Conservation (phyloP, 805 yeast genomes). For the Yarrowia deformans region DNA sequence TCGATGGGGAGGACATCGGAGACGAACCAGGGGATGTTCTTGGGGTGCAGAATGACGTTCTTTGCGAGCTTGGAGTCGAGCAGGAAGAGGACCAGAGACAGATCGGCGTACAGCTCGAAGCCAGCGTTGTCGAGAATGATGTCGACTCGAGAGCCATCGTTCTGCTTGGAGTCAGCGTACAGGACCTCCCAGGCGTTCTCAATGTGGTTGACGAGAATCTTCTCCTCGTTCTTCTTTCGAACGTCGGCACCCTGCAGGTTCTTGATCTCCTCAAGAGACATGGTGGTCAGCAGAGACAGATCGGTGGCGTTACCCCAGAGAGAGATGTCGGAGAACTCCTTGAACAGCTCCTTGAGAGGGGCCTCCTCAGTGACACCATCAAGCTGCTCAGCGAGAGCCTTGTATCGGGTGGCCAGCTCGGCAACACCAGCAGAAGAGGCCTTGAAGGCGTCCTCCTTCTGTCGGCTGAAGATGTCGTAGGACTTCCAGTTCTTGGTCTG, state of each 20-base stretch:
- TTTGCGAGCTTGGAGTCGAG: slow-evolving; percentile 73
- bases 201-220: slow-evolving; percentile 80
- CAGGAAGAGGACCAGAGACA: slow-evolving; percentile 68
- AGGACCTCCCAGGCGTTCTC: slow-evolving; percentile 64
- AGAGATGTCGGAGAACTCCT: slow-evolving; percentile 85
- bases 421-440: slow-evolving; percentile 79
- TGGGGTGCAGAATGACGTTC: slow-evolving; percentile 81
- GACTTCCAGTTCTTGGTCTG: slow-evolving; percentile 54
- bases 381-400: slow-evolving; percentile 51
- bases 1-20: slow-evolving; percentile 93
- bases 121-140: slow-evolving; percentile 93
- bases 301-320: slow-evolving; percentile 99
- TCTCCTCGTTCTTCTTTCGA: slow-evolving; percentile 79
- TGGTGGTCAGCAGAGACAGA: slow-evolving; percentile 81
- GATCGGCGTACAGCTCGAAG: slow-evolving; percentile 90
- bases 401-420: slow-evolving; percentile 76
- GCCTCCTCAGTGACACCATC: slow-evolving; percentile 52
- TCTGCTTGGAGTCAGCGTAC: slow-evolving; percentile 38
- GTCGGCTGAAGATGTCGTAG: slow-evolving; percentile 75
- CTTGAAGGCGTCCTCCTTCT: slow-evolving; percentile 76
- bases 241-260: slow-evolving; percentile 90
- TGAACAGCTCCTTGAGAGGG: slow-evolving; percentile 65
- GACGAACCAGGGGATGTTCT: slow-evolving; percentile 95
- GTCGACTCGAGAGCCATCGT: slow-evolving; percentile 64
- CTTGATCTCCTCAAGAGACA: slow-evolving; percentile 78